Percentiles rank a stretch among this genome's conserved stretches.
phyloP scores from a whole-genome alignment of 192 early-diverging fungal genomes.

The Umbelopsis sp. region DNA sequence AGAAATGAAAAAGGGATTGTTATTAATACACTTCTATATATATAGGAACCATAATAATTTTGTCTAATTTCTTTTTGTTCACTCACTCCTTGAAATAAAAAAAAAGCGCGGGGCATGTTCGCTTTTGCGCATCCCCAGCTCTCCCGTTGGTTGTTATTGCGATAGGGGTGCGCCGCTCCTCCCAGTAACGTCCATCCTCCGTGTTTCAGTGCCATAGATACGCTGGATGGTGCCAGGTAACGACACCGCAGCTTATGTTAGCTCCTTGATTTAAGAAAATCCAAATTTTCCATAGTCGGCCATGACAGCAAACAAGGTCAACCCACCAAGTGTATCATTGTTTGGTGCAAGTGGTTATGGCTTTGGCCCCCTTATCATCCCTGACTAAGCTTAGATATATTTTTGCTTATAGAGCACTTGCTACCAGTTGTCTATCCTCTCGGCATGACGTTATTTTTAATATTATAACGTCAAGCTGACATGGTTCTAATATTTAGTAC shows the following conservation, averaged over 20 bases:
- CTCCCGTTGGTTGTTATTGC: slow-evolving; percentile 15
- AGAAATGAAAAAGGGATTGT: neutral
- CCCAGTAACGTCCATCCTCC: neutral
- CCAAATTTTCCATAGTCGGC: neutral
- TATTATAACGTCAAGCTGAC: neutral
- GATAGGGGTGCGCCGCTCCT: slow-evolving; percentile 5
- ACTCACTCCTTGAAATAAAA: slow-evolving; percentile 20
- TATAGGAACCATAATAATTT: too few species aligned
- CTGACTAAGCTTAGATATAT: neutral
- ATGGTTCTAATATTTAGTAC: too few species aligned
- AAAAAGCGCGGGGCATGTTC: slow-evolving; percentile 4
- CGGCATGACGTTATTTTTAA: slow-evolving; percentile 12
- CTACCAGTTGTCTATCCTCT: neutral
- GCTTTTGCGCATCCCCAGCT: neutral
- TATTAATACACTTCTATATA: too few species aligned
- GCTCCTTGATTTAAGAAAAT: neutral
- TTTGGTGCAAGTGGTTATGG: neutral
- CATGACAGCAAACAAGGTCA: neutral
- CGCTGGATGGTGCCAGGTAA: neutral
- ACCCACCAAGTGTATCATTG: too few species aligned
- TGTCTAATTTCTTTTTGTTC: neutral
- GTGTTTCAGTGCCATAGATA: slow-evolving; percentile 12
- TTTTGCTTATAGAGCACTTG: neutral
- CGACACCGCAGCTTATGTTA: slow-evolving; percentile 3
- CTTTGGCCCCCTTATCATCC: neutral